These are phyloP conservation scores for Ichthyophthirius multifiliis DNA, from an alignment of 169 alveolate species.

Conservation along the genomic window DNA sequence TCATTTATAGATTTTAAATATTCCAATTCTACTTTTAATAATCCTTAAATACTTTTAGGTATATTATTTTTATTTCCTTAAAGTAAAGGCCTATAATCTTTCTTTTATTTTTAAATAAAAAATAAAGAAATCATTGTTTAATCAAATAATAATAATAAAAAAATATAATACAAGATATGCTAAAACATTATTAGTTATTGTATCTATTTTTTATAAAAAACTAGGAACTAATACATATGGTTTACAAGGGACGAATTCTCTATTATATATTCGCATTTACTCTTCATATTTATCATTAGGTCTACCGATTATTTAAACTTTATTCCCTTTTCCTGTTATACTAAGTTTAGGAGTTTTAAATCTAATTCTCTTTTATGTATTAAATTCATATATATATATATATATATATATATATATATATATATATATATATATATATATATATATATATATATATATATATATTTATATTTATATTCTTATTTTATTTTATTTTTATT, in stretches of 20 bases:
- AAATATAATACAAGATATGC: conserved; percentile 2
- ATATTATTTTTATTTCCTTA: not conserved
- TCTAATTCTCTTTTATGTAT: not conserved
- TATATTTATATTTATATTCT: not conserved
- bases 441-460: too few relatives aligned
- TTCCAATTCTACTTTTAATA: conserved; percentile 10
- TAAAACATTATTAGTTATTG: not conserved
- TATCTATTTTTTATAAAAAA: conserved; percentile 4
- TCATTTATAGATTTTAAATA: not conserved
- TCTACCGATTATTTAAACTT: not conserved
- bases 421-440: too few relatives aligned
- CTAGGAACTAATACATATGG: conserved; percentile 10
- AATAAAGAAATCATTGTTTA: not conserved
- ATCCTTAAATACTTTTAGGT: not conserved
- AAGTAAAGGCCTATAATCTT: conserved; percentile 14
- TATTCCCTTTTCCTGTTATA: not conserved
- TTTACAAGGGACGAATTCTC: conserved; percentile 6
- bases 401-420: not conserved
- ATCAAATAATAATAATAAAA: not conserved
- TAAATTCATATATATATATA: not conserved
- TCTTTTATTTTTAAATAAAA: too few relatives aligned
- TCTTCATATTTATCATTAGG: conserved; percentile 3
- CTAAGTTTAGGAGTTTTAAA: not conserved
- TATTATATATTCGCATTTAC: conserved; percentile 14
- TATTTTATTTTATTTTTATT: not conserved